phyloP scores from a whole-genome alignment of 2,329 filamentous ascomycete species.

The Phialophora tarda region DNA sequence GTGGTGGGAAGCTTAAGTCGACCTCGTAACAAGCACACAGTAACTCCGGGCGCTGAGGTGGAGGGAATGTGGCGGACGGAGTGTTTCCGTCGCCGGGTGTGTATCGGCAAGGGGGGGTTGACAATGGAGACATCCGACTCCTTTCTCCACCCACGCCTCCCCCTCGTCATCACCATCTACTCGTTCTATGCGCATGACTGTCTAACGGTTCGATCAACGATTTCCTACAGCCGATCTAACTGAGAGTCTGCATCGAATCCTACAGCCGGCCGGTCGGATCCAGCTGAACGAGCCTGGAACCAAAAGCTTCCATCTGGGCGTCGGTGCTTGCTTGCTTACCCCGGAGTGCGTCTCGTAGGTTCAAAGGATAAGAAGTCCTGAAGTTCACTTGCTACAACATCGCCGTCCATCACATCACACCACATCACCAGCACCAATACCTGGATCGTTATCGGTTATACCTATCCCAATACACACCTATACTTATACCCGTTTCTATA shows the following conservation, averaged over 20 bases:
- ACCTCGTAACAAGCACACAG: slow-evolving; percentile 2
- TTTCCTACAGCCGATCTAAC: background rate
- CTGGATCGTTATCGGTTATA: background rate
- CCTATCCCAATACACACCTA: too few species aligned
- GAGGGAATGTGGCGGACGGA: slow-evolving; percentile 1
- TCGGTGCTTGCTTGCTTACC: background rate
- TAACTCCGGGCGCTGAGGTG: background rate
- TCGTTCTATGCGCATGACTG: background rate
- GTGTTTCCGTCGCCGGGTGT: slow-evolving; percentile 24
- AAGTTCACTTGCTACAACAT: background rate
- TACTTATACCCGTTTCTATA: background rate
- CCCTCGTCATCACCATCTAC: background rate
- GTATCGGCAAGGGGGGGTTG: slow-evolving; percentile 23
- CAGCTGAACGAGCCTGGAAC: background rate
- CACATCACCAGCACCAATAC: background rate
- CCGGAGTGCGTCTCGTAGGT: background rate
- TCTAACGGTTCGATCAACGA: background rate
- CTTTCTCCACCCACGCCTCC: background rate
- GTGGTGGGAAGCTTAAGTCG: slow-evolving; percentile 20
- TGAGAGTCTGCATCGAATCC: background rate
- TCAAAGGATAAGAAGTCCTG: slow-evolving; percentile 1
- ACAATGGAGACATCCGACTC: background rate
- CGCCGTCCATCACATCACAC: background rate
- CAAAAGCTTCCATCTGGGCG: slow-evolving; percentile 4
- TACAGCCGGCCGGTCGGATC: background rate